phyloP scores from a whole-genome alignment of 768 basidiomycete genomes.

The Tulasnella sp. region DNA sequence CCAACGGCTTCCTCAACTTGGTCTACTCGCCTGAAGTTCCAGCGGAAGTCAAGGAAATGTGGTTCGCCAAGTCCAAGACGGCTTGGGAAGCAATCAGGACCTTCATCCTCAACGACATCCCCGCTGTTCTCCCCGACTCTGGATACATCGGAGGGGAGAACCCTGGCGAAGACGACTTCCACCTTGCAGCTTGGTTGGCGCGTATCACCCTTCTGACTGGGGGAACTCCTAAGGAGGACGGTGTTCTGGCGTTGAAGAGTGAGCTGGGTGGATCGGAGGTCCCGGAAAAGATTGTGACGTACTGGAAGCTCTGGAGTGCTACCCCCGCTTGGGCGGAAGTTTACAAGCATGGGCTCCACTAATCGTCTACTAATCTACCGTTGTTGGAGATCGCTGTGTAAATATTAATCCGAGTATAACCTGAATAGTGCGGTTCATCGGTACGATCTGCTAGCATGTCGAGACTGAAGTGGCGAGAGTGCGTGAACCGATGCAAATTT shows the following conservation, averaged over 20 bases:
- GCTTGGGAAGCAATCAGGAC: constrained; percentile 41
- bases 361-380: background rate
- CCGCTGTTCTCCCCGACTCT: constrained; percentile 40
- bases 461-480: no score
- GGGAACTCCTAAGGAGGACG: constrained; percentile 40
- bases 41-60: constrained; percentile 38
- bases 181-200: constrained; percentile 52
- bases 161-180: constrained; percentile 55
- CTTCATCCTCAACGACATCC: constrained; percentile 44
- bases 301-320: constrained; percentile 46
- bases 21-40: constrained; percentile 43
- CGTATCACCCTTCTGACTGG: constrained; percentile 44
- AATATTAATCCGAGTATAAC: background rate
- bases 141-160: constrained; percentile 48
- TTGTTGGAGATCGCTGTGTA: background rate
- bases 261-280: constrained; percentile 39
- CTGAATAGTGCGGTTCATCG: background rate
- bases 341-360: constrained; percentile 44
- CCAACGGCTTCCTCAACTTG: constrained; percentile 42
- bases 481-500: no score
- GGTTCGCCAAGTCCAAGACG: constrained; percentile 40
- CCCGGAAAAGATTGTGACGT: constrained; percentile 41
- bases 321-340: constrained; percentile 44
- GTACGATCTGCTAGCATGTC: no score
- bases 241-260: constrained; percentile 40